Percentiles rank a stretch among this genome's conserved stretches.
Conservation (phyloP, 495 filamentous ascomycete species). For the Penicillium psychrofluorescens region DNA sequence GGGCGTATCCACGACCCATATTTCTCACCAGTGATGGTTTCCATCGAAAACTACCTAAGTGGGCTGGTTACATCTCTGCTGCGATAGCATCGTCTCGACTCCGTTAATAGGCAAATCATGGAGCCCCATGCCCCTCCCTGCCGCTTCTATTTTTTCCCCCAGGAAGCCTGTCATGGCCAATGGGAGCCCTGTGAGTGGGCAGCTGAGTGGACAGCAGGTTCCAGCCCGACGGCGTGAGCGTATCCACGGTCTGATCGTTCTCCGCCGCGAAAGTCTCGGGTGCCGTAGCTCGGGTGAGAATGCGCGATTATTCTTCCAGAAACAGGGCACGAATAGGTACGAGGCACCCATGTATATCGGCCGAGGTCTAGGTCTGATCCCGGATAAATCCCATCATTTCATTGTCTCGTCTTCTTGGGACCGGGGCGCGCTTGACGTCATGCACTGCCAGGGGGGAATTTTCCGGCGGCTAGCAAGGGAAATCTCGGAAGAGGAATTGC, state of each 20-base stretch:
- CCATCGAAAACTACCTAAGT: no score
- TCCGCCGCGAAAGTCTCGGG: neutral
- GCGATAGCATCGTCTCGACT: no score
- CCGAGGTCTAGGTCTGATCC: conserved; percentile 17
- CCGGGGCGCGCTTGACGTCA: conserved; percentile 3
- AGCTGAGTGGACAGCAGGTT: conserved; percentile 8
- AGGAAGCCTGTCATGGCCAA: conserved; percentile 8
- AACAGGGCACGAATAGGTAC: no score
- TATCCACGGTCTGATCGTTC: neutral
- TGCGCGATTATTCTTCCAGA: no score
- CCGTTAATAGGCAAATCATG: no score
- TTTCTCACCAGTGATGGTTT: no score
- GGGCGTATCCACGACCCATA: no score
- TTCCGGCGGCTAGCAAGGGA: conserved; percentile 11
- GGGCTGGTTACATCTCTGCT: no score
- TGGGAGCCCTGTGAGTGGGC: conserved; percentile 5
- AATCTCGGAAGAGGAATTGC: neutral
- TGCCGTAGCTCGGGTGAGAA: no score
- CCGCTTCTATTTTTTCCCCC: neutral
- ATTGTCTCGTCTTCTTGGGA: conserved; percentile 1
- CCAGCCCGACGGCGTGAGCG: conserved; percentile 7
- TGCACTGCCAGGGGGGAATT: conserved; percentile 1
- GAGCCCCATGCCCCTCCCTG: neutral
- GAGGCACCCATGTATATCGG: neutral
- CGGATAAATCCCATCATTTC: conserved; percentile 1